These are phyloP conservation scores for Naganishia kalamii DNA, from an alignment of 768 basidiomycete species.

Conservation along the genomic window DNA sequence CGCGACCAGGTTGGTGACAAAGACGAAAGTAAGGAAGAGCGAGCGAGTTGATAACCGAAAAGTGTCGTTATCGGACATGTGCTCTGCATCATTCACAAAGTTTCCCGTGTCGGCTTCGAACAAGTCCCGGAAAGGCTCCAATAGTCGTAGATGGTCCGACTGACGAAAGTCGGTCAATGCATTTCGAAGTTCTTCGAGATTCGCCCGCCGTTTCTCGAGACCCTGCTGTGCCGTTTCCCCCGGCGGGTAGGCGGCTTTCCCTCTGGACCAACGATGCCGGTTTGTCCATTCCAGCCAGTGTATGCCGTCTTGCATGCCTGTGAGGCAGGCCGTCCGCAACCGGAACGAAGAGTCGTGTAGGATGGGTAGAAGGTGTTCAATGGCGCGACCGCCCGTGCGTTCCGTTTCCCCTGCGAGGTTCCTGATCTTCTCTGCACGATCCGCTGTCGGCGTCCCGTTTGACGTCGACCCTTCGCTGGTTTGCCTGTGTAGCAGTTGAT, in stretches of 20 bases:
- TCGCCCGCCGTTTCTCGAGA: constrained; percentile 26
- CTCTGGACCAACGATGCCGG: constrained; percentile 33
- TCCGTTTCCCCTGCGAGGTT: constrained; percentile 23
- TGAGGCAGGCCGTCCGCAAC: constrained; percentile 31
- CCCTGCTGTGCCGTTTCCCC: constrained; percentile 5
- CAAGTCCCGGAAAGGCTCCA: constrained; percentile 50
- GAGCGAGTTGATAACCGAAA: constrained; percentile 31
- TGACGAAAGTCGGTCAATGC: constrained; percentile 30
- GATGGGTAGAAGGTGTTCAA: constrained; percentile 43
- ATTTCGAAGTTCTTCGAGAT: constrained; percentile 25
- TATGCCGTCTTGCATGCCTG: constrained; percentile 32
- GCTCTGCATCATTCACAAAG: constrained; percentile 20
- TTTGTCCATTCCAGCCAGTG: constrained; percentile 42
- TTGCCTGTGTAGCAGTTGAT: too few relatives aligned
- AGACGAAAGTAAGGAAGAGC: constrained; percentile 54
- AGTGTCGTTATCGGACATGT: constrained; percentile 7
- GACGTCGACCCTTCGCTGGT: too few relatives aligned
- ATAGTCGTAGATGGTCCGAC: constrained; percentile 46
- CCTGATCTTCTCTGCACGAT: not conserved
- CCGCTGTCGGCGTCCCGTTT: too few relatives aligned
- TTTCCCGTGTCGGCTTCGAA: constrained; percentile 42
- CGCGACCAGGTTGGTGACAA: constrained; percentile 51
- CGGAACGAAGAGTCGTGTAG: constrained; percentile 29
- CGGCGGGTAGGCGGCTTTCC: constrained; percentile 5
- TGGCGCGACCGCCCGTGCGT: constrained; percentile 27